Conservation (phyloP, 305 asterid genomes). For the Vinca major region DNA sequence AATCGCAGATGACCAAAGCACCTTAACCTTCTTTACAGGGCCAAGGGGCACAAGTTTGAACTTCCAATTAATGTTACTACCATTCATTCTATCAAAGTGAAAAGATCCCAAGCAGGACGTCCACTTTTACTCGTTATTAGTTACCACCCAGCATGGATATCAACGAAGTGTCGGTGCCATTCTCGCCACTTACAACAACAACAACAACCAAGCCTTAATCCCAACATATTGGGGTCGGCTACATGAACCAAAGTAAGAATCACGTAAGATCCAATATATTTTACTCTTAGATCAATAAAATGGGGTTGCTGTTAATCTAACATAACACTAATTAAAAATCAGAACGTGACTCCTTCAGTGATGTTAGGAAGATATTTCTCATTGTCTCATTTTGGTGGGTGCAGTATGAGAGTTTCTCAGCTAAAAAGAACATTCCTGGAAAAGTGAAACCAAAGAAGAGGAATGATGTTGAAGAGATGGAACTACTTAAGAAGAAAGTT, state of each 20-base stretch:
- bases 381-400: slow-evolving; percentile 15
- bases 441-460: slow-evolving; percentile 74
- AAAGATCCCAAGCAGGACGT: neutral
- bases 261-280: too few relatives aligned
- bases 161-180: neutral
- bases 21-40: neutral
- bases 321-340: neutral
- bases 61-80: neutral
- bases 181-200: too few relatives aligned
- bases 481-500: slow-evolving; percentile 58
- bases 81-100: neutral
- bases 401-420: slow-evolving; percentile 58
- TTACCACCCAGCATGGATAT: neutral
- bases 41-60: neutral
- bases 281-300: neutral
- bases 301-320: neutral
- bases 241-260: too few relatives aligned
- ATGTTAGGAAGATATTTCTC: slow-evolving; percentile 10
- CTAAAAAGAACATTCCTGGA: slow-evolving; percentile 46
- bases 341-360: neutral
- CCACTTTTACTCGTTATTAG: neutral
- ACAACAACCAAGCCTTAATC: too few relatives aligned
- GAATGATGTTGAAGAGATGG: slow-evolving; percentile 49
- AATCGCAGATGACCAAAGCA: neutral
- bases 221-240: too few relatives aligned